phyloP scores from a whole-genome alignment of 2,329 filamentous ascomycete genomes.

The Blastomyces percursus region DNA sequence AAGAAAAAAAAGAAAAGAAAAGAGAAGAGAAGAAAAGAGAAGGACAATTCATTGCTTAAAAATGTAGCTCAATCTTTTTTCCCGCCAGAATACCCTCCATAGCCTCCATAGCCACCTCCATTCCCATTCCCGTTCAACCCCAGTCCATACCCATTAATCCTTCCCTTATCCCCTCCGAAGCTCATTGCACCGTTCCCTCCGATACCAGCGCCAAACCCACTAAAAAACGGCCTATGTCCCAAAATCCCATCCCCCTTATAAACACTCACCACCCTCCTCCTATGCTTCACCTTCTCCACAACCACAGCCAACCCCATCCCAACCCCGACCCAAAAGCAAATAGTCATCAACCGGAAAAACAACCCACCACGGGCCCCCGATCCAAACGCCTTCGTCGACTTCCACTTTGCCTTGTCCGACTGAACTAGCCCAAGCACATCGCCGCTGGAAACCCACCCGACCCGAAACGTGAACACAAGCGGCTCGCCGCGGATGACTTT shows the following conservation, averaged over 20 bases:
- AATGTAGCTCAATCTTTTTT: conserved; percentile 31
- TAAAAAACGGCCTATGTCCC: conserved; percentile 19
- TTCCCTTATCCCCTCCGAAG: conserved; percentile 41
- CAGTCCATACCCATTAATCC: conserved; percentile 48
- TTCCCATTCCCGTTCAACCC: conserved; percentile 29
- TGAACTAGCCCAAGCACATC: conserved; percentile 26
- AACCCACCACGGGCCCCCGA: conserved; percentile 13
- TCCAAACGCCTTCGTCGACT: background rate
- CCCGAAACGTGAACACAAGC: conserved; percentile 64
- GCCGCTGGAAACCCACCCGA: conserved; percentile 57
- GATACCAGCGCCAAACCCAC: background rate
- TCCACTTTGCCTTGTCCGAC: background rate
- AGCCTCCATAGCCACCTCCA: conserved; percentile 17
- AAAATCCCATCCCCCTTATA: conserved; percentile 39
- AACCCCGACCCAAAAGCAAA: conserved; percentile 27
- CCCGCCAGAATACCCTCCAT: conserved; percentile 30
- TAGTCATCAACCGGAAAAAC: conserved; percentile 20
- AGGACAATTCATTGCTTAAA: background rate
- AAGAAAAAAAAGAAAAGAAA: background rate
- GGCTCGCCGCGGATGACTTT: conserved; percentile 80
- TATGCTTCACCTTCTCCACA: conserved; percentile 26
- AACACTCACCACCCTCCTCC: conserved; percentile 16
- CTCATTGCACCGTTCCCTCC: background rate
- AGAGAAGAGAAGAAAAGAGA: background rate
- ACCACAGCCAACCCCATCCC: conserved; percentile 28